Base-by-base conservation (phyloP, 441 rosid species). In the Corymbia citriodora region DNA sequence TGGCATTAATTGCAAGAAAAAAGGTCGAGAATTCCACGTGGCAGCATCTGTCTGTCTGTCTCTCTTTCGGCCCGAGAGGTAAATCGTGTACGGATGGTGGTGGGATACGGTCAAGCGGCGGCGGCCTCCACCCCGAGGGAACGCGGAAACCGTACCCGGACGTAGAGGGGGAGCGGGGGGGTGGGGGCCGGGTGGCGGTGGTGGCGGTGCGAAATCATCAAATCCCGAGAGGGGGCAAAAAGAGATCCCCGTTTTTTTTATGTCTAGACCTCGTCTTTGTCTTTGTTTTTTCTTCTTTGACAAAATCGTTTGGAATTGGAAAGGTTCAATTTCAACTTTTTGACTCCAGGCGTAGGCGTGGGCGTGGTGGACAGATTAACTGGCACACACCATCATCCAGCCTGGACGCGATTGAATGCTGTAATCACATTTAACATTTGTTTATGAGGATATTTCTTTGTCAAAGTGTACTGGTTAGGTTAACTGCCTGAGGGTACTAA, bases 91-190 rank as follows among this genome's bases (percentile, higher is more conserved):
- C 85, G 85, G 85, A 23, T 45, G 85, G 87, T 18, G 63, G 89
- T 63, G 90, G 90, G 92, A 81, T 91, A 93, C 57, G 93, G 93
- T 61, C 92, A 93, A 93, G 92, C 89, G 88, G 89, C 91, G 61
- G 92, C 91, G 82, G 88, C 82, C 33, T 31, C 87, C 65, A 11
- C 85, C 23, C n/a, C n/a, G n/a, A 63, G 55, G 31, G 90, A 63
- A 33, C 63, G 87, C 49, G 85, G 87, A 55, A 89, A 89, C 68
- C 68, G 90, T 89, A 90, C 53, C 65, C 92, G 2, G 31, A 40
- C 83, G 9, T 18, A 72, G 49, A 2, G 13, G 33, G 33, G 33
- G 33, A 33, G 10, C 10, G 50, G 49, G 10, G 17, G 50, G 49
- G 85, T 79, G 85, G 85, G 49, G 82, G 19, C 36, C 74, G 40